A percentile compares a stretch with the other conserved stretches of the same genome.
These are phyloP conservation scores for Colletotrichum lupini DNA, from an alignment of 2,329 filamentous ascomycete species.

Conservation along the genomic window DNA sequence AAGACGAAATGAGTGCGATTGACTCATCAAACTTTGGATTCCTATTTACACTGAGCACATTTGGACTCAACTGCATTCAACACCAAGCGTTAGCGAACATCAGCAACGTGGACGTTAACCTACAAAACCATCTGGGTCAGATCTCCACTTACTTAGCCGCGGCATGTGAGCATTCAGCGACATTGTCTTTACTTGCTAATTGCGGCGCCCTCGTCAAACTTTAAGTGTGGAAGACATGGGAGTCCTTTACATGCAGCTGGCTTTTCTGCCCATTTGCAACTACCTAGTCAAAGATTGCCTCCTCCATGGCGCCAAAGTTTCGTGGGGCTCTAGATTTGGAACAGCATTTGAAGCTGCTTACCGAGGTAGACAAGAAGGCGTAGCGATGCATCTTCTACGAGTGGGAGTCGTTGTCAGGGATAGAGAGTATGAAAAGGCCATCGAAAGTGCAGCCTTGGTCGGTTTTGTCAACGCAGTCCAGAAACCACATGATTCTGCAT, in stretches of 20 bases:
- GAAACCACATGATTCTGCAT: not conserved
- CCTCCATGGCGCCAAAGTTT: not conserved
- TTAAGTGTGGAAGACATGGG: not conserved
- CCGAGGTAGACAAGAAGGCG: not conserved
- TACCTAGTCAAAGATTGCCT: not conserved
- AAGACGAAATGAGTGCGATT: not conserved
- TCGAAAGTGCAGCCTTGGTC: not conserved
- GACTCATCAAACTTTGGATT: accelerated
- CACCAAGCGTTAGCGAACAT: not conserved
- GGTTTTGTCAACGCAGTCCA: not conserved
- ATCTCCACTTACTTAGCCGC: not conserved
- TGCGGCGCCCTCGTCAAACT: not conserved
- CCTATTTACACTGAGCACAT: not conserved
- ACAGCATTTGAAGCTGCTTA: not conserved
- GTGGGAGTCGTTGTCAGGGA: accelerated
- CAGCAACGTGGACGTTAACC: not conserved
- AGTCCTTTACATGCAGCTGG: not conserved
- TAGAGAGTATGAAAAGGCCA: not conserved
- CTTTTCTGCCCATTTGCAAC: not conserved
- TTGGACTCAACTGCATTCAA: not conserved
- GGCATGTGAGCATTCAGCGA: not conserved
- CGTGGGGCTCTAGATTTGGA: not conserved
- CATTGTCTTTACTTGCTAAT: accelerated
- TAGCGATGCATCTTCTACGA: not conserved
- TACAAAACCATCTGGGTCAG: not conserved